Percentiles rank a stretch among this genome's conserved stretches.
phyloP scores from a whole-genome alignment of 2,329 filamentous ascomycete species.

The Ceratocystiopsis brevicomis region DNA sequence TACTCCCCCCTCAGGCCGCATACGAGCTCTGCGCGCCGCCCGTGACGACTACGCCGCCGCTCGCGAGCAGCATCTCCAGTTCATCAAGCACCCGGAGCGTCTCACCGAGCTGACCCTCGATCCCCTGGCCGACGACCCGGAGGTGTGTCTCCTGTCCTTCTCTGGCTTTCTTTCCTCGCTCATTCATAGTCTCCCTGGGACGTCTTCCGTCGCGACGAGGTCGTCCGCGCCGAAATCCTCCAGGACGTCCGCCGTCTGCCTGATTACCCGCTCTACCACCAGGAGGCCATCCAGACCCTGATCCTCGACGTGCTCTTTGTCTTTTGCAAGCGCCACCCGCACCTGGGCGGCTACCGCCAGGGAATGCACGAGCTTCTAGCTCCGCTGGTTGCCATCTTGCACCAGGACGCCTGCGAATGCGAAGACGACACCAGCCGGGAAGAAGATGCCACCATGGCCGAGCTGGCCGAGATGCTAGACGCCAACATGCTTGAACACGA shows the following conservation, averaged over 20 bases:
- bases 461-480: slow-evolving; percentile 51
- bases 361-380: slow-evolving; percentile 96
- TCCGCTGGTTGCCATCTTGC: slow-evolving; percentile 68
- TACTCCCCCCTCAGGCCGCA: slow-evolving; percentile 48
- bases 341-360: slow-evolving; percentile 78
- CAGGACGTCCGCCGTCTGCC: slow-evolving; percentile 92
- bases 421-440: slow-evolving; percentile 7
- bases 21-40: slow-evolving; percentile 43
- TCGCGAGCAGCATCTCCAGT: slow-evolving; percentile 57
- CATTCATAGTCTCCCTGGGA: slow-evolving; percentile 72
- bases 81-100: slow-evolving; percentile 69
- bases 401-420: slow-evolving; percentile 44
- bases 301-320: slow-evolving; percentile 83
- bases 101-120: slow-evolving; percentile 53
- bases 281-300: slow-evolving; percentile 56
- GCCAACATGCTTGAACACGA: slow-evolving; percentile 69
- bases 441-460: not conserved
- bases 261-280: slow-evolving; percentile 77
- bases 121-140: slow-evolving; percentile 64
- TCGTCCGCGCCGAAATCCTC: slow-evolving; percentile 68
- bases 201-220: slow-evolving; percentile 67
- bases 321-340: slow-evolving; percentile 81
- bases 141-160: slow-evolving; percentile 18
- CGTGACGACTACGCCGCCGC: slow-evolving; percentile 57
- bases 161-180: slow-evolving; percentile 1